Base-by-base conservation (phyloP, 2,329 filamentous ascomycete species). In the Blumeria graminis region DNA sequence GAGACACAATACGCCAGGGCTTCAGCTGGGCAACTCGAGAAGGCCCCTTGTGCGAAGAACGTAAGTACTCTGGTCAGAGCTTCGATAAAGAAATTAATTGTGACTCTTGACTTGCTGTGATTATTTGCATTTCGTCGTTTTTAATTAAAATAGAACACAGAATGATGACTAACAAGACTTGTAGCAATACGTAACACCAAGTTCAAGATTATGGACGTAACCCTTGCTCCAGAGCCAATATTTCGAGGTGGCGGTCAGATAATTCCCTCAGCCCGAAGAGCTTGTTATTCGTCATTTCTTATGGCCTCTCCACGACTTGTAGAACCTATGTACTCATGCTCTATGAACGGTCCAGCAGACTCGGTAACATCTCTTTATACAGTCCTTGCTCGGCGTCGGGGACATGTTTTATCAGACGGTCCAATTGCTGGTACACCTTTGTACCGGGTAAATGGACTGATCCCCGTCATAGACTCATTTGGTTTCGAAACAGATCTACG, bases 401-500 rank as follows among this genome's bases (percentile, higher is more conserved):
- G 92, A 0, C 92, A 98, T 69, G 90, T 98, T 33, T 74, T 98
- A 32, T 82, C 85, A n/a, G 92, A 98, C 67, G 87, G 86, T 0
- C 89, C 89, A 13, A 86, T 98, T 59, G 88, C 90, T 0, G 92
- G 92, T 28, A 96, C 92, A 9, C 92, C 90, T 4, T 76, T 98
- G 10, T 96, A 95, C 70, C 83, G 85, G 22, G 89, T 95, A 56
- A 85, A 82, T 64, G 92, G 92, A 3, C 74, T 96, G 54, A 81
- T 98, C 57, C 92, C 92, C 9, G 92, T 96, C 58, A 94, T 98
- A 66, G 92, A 98, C 72, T 88, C 82, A 34, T 98, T 98, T 65
- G 92, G 92, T 18, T 96, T 98, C 69, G 92, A 98, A 73, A 96
- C 92, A 13, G 92, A 98, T 71, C 75, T 98, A 57, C 77, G 92